A percentile compares a stretch with the other conserved stretches of the same genome.
These are phyloP conservation scores for Poronia punctata DNA, from an alignment of 495 filamentous ascomycete species.

Conservation along the genomic window DNA sequence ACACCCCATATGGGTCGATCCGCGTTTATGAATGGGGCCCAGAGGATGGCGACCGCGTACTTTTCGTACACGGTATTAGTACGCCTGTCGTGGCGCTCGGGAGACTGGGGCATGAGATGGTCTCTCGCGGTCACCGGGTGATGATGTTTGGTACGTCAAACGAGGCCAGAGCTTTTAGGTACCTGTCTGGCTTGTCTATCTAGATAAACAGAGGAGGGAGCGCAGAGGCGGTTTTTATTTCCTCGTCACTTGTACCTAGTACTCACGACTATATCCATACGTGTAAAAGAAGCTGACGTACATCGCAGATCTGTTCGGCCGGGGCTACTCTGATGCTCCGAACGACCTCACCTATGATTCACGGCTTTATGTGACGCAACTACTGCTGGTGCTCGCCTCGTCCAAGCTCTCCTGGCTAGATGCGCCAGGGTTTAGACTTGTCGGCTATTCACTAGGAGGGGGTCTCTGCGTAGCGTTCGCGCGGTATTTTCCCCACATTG, in stretches of 20 bases:
- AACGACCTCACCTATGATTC: constrained; percentile 61
- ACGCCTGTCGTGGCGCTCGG: constrained; percentile 60
- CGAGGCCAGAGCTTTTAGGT: too few relatives aligned
- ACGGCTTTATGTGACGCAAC: constrained; percentile 67
- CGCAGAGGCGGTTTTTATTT: not conserved
- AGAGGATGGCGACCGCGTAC: constrained; percentile 55
- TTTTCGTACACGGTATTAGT: constrained; percentile 69
- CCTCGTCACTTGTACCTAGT: too few relatives aligned
- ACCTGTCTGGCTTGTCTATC: too few relatives aligned
- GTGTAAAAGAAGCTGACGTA: constrained; percentile 5
- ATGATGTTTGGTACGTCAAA: constrained; percentile 57
- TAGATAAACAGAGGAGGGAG: not conserved
- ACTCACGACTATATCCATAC: too few relatives aligned
- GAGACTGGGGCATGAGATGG: constrained; percentile 54
- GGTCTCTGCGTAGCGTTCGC: constrained; percentile 71
- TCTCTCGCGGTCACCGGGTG: constrained; percentile 58
- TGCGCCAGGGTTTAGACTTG: constrained; percentile 55
- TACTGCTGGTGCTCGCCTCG: constrained; percentile 63
- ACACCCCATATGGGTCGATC: constrained; percentile 62
- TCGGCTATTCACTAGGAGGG: constrained; percentile 85
- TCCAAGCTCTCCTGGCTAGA: constrained; percentile 62
- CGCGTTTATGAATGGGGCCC: constrained; percentile 74
- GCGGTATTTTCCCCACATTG: constrained; percentile 57
- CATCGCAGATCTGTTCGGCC: constrained; percentile 58
- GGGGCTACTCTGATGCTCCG: constrained; percentile 71